Base-by-base conservation (phyloP, 805 yeast species). In the Starmerella floris region DNA sequence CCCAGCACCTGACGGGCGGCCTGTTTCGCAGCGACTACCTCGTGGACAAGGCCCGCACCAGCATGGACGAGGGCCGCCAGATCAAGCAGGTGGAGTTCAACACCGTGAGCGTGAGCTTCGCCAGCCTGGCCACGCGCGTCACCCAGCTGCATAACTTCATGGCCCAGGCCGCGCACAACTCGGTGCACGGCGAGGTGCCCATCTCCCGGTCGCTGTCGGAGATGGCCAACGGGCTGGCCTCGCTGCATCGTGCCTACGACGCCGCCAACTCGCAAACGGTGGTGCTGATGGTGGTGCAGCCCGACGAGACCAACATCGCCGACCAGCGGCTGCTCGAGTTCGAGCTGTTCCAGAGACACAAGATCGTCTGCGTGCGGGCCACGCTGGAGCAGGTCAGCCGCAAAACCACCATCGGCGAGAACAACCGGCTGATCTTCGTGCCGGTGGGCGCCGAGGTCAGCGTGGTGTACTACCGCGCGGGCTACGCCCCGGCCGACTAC, bases 81-180 rank as follows among this genome's bases (percentile, higher is more conserved):
- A 79, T 88, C 55, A 87, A 88, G 57, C 98, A 91, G 61, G 91
- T 91, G 40, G 99, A 91, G 60, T 88, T 88, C 65, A 91, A 91
- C 62, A 87, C 98, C 1, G 83, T 91, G 3, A 81, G 95, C 54
- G 95, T 88, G 3, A 87, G 96, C 1, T 91, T 91, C 65, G 95
- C 94, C 19, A 97, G 94, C 0, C 67, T 91, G 43, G 79, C 94
- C 2, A 60, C 84, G 13, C 81, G 79, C 57, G 88, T 83, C 22
- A 81, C 91, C 19, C 67, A 73, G 51, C 64, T 83, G 43, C 98
- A 91, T 61, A 60, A 68, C 19, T 83, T 72, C 49, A 51, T 64
- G 19, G 55, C 63, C 4, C 66, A 67, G 34, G 56, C 69, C 1
- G 59, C 61, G 21, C 59, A 60, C 19, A 57, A 72, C 39, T 23